Conservation (phyloP, 2,329 filamentous ascomycete species). For the Stachybotrys chartarum region DNA sequence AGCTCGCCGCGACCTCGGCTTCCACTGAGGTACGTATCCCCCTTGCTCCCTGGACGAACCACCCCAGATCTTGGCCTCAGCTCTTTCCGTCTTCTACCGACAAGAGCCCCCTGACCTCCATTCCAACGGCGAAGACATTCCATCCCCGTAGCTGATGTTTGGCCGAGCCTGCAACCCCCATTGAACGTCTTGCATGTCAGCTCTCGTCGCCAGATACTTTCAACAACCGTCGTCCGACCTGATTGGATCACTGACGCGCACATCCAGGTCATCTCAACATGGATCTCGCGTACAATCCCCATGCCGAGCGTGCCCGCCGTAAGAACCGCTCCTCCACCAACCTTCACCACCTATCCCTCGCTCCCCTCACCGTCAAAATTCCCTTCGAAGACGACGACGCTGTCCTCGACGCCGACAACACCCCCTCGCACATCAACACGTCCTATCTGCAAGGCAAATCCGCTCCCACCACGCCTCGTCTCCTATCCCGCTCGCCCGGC, state of each 20-base stretch:
- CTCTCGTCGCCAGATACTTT: too few species aligned
- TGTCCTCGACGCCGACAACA: slow-evolving; percentile 26
- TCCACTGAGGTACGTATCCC: neutral
- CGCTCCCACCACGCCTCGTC: slow-evolving; percentile 56
- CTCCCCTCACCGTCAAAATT: slow-evolving; percentile 56
- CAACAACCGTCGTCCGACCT: too few species aligned
- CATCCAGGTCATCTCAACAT: slow-evolving; percentile 17
- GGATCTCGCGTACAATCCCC: slow-evolving; percentile 56
- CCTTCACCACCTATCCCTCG: slow-evolving; percentile 54
- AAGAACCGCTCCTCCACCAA: slow-evolving; percentile 53
- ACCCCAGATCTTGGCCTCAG: neutral
- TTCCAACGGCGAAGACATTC: neutral
- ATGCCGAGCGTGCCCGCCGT: slow-evolving; percentile 48
- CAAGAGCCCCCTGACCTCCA: neutral
- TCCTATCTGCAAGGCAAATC: slow-evolving; percentile 58
- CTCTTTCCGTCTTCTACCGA: neutral
- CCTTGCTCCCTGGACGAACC: neutral
- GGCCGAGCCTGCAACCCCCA: too few species aligned
- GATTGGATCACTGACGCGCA: too few species aligned
- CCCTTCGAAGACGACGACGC: slow-evolving; percentile 49
- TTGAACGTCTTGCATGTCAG: too few species aligned
- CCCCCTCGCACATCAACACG: slow-evolving; percentile 19
- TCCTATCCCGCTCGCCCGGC: slow-evolving; percentile 50
- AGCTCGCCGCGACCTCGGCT: neutral
- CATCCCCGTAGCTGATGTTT: neutral